Percentiles rank a stretch among this genome's conserved stretches.
phyloP scores from a whole-genome alignment of 2,329 filamentous ascomycete genomes.

The Penicillium vulpinum region DNA sequence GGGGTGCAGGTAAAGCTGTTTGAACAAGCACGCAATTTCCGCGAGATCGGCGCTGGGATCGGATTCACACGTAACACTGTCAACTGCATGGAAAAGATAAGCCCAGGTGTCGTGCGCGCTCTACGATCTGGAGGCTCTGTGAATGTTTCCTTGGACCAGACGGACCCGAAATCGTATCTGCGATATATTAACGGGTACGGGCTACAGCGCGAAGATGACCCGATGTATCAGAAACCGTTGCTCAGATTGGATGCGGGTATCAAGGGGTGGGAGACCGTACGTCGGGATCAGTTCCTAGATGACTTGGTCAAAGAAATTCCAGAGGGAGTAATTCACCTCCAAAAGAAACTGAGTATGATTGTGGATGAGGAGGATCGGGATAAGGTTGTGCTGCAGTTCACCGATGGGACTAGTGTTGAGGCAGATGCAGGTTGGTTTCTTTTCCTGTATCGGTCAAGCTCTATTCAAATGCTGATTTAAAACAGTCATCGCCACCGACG shows the following conservation, averaged over 20 bases:
- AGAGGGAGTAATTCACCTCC: background rate
- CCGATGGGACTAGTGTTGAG: constrained; percentile 4
- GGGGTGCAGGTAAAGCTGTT: constrained; percentile 30
- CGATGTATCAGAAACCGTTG: constrained; percentile 12
- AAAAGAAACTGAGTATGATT: background rate
- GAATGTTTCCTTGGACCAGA: background rate
- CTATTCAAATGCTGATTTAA: background rate
- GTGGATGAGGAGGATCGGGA: background rate
- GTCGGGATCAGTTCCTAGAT: constrained; percentile 37
- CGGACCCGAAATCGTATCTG: constrained; percentile 9
- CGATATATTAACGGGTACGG: constrained; percentile 29
- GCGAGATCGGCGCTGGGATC: constrained; percentile 33
- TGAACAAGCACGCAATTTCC: constrained; percentile 24
- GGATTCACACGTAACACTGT: constrained; percentile 24
- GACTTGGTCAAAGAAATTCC: background rate
- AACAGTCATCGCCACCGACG: constrained; percentile 22
- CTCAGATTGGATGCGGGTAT: constrained; percentile 16
- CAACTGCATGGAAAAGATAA: constrained; percentile 22
- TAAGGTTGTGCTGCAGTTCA: background rate
- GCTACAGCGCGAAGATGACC: constrained; percentile 18
- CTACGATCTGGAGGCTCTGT: background rate
- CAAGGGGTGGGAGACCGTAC: constrained; percentile 28
- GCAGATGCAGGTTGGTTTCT: constrained; percentile 4
- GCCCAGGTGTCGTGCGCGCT: constrained; percentile 16
- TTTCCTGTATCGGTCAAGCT: background rate